These are phyloP conservation scores for Gaeumannomyces sp. DNA, from an alignment of 2,329 filamentous ascomycete genomes.

Conservation along the genomic window DNA sequence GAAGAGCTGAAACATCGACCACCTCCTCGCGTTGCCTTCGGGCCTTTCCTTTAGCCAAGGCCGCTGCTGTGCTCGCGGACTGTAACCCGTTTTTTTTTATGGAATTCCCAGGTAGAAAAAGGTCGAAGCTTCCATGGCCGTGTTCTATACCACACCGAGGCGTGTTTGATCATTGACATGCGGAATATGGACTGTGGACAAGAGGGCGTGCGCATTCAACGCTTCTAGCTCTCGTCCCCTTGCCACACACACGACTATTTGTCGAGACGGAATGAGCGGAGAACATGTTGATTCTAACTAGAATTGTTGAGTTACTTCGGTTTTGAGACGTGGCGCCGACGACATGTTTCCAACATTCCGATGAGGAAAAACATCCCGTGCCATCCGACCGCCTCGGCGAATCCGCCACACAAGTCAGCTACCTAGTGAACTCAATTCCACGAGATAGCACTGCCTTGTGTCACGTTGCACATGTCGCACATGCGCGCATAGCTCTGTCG, in stretches of 20 bases:
- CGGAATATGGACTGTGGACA: neutral
- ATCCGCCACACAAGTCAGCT: neutral
- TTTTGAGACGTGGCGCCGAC: neutral
- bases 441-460: neutral
- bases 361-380: neutral
- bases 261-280: neutral
- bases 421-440: neutral
- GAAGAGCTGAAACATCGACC: conserved; percentile 29
- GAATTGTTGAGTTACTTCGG: neutral
- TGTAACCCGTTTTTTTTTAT: too few species aligned
- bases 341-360: neutral
- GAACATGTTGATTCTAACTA: neutral
- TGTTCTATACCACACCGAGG: neutral
- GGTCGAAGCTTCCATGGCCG: neutral
- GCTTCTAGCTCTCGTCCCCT: neutral
- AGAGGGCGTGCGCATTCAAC: too few species aligned
- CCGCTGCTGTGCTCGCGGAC: too few species aligned
- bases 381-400: neutral
- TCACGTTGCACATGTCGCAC: neutral
- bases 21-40: too few species aligned
- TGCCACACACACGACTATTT: neutral
- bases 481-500: neutral
- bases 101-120: neutral
- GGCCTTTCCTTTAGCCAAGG: too few species aligned
- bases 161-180: neutral